These are phyloP conservation scores for Stagonosporopsis rhizophila DNA, from an alignment of 2,329 filamentous ascomycete species.

Conservation along the genomic window DNA sequence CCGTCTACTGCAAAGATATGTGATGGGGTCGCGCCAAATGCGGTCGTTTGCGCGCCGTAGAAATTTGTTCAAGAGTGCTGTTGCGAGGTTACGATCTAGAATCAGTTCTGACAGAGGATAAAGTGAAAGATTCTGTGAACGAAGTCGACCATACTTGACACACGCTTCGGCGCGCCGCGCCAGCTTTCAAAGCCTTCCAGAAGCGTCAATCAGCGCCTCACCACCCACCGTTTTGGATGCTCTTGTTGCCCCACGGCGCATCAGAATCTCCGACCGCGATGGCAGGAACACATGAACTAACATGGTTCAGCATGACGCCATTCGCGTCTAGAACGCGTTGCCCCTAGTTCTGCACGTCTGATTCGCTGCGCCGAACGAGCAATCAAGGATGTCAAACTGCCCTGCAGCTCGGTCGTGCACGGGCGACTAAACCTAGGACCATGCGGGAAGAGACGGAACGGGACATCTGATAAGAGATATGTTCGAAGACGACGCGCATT, in stretches of 20 bases:
- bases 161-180: conserved; percentile 6
- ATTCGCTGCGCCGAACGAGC: conserved; percentile 13
- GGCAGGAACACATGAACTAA: conserved; percentile 37
- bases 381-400: conserved; percentile 10
- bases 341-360: conserved; percentile 1
- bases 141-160: conserved; percentile 10
- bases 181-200: conserved; percentile 19
- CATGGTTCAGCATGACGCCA: conserved; percentile 35
- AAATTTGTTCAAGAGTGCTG: background rate
- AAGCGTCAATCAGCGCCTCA: conserved; percentile 35
- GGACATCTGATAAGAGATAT: conserved; percentile 4
- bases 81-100: background rate
- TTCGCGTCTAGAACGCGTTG: conserved; percentile 30
- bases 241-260: conserved; percentile 14
- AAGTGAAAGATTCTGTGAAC: background rate
- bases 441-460: conserved; percentile 9
- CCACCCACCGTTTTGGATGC: conserved; percentile 27
- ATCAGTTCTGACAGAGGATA: background rate
- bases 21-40: conserved; percentile 9
- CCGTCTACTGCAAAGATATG: background rate
- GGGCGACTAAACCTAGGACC: conserved; percentile 5
- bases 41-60: conserved; percentile 3
- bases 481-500: background rate
- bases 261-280: conserved; percentile 29
- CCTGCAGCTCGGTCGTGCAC: conserved; percentile 15